These are phyloP conservation scores for Diaporthe sp. DNA, from an alignment of 2,329 filamentous ascomycete species.

Conservation along the genomic window DNA sequence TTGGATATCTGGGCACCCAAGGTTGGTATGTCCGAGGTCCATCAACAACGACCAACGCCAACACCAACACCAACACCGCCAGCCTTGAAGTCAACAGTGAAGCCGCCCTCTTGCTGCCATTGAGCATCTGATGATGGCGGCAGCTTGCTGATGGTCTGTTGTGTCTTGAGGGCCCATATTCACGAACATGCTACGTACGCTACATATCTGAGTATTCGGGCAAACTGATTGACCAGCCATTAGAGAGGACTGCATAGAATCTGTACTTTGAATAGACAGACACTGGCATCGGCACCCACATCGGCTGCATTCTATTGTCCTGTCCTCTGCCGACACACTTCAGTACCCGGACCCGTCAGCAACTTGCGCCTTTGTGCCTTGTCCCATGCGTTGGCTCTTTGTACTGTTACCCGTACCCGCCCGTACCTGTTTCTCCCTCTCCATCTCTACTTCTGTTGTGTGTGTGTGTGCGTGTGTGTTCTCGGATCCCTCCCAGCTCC, in stretches of 20 bases:
- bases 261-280: background rate
- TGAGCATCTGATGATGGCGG: background rate
- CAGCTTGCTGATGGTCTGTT: background rate
- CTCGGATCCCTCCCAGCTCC: constrained; percentile 10
- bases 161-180: background rate
- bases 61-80: background rate
- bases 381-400: background rate
- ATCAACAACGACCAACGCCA: background rate
- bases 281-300: background rate
- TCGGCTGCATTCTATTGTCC: background rate
- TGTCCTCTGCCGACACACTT: constrained; percentile 6
- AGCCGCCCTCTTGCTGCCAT: background rate
- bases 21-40: background rate
- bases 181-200: background rate
- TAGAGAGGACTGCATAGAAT: background rate
- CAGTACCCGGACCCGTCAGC: background rate
- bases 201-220: background rate
- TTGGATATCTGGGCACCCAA: background rate
- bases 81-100: background rate
- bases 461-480: background rate
- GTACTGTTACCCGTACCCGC: background rate
- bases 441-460: background rate
- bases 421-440: background rate
- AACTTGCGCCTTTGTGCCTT: constrained; percentile 6
- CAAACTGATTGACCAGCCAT: background rate